phyloP scores from a whole-genome alignment of 805 yeast species.

The Torulaspora maleeae region DNA sequence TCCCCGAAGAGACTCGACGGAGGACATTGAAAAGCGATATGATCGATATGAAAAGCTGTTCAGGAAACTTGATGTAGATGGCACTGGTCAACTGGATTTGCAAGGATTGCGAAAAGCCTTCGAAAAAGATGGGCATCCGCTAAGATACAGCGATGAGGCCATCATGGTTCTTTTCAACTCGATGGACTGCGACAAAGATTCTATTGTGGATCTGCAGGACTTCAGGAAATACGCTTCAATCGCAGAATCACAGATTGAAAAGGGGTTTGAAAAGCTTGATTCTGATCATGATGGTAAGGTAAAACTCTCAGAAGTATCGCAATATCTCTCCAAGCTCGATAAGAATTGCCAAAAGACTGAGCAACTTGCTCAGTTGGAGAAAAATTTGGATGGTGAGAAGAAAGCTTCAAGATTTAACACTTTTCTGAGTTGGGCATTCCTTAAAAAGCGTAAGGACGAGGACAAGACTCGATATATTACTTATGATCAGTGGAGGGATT shows the following conservation, averaged over 20 bases:
- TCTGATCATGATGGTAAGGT: conserved; percentile 68
- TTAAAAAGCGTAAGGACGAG: conserved; percentile 9
- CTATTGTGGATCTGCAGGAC: conserved; percentile 56
- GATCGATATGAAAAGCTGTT: conserved; percentile 41
- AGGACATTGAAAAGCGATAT: conserved; percentile 30
- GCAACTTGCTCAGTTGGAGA: conserved; percentile 5
- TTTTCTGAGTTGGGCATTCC: conserved; percentile 34
- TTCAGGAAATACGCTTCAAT: conserved; percentile 58
- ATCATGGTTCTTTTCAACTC: conserved; percentile 52
- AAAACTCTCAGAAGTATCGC: conserved; percentile 58
- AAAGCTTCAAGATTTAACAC: conserved; percentile 15
- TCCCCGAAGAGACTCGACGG: conserved; percentile 11
- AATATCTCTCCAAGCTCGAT: conserved; percentile 56
- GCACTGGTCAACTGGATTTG: conserved; percentile 38
- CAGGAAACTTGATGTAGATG: conserved; percentile 40
- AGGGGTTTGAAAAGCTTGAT: conserved; percentile 67
- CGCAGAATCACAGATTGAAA: conserved; percentile 67
- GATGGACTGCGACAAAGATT: conserved; percentile 55
- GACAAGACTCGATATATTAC: conserved; percentile 57
- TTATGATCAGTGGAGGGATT: conserved; percentile 81
- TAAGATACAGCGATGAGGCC: conserved; percentile 56
- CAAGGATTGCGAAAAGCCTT: conserved; percentile 39
- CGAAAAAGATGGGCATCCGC: conserved; percentile 54
- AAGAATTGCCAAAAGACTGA: conserved; percentile 11
- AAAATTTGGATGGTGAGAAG: conserved; percentile 3